Evolutionary conservation across 768 basidiomycete species (phyloP), one percentile per base, ranked within the genome.

Genomic region (Tulasnella sp.): DNA sequence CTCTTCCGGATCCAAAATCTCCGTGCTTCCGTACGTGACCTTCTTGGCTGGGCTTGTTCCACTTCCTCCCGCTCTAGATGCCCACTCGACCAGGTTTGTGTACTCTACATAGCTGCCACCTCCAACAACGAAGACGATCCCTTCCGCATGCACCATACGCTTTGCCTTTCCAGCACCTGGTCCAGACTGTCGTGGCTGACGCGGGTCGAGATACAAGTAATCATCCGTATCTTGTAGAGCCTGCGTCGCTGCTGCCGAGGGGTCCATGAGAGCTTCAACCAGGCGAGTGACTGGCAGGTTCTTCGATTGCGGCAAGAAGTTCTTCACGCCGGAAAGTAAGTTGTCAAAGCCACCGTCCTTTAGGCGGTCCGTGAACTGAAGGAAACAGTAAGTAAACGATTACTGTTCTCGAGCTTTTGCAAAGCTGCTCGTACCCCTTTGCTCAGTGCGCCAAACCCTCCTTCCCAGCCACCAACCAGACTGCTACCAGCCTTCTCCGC

Each of bases 71-170:
- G 37, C 81, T 41, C 79, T 42, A 60, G 37, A 81, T 4, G 95
- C 94, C 96, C 97, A 98, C 86, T 99, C 97, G 85, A 94, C 92
- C 81, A 99, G 86, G 85, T 99, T 99, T 6, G 96, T 96, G 83
- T 97, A 98, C 87, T 99, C 98, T 76, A 99, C 96, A 84, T 98
- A 97, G 22, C 96, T 94, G 5, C 96, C 98, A 1, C 98, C 98
- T 11, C 98, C 98, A 3, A 99, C 97, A 42, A 98, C 88, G 83
- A 99, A 99, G 3, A 99, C 93, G 84, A 95, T 91, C 20, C 94
- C 93, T 81, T 99, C 97, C 3, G 89, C 87, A 85, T 97, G 98
- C 22, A 93, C 92, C 94, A 93, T 94, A 69, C 89, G 88, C 82
- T 85, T 85, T 28, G 87, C 86, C 81, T 84, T 46, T 91, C 88